Evolutionary conservation across 108 stramenopile genomes (phyloP), one percentile per base, ranked within the genome.

Genomic region (Conticribra guillardii): DNA sequence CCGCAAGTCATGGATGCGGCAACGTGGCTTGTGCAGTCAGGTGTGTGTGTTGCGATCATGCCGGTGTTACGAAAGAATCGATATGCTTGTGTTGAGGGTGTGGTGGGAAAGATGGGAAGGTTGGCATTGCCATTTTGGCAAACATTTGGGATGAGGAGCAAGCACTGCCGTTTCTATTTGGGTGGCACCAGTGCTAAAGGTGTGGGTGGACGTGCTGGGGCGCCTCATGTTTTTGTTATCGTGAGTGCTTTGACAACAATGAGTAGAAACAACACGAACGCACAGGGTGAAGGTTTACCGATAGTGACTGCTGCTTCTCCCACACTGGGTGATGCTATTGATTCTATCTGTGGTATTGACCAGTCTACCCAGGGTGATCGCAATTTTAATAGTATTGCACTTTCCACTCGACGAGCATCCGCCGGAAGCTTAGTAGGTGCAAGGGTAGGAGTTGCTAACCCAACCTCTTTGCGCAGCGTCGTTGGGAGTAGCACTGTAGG

Each of bases 61-160:
- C 85, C 88, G 9, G 78, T 94, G 2, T 59, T 76, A 3, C 59
- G 69, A 11, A 60, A 60, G 8, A 80, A 84, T 23, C 57, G 82
- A 44, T 71, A 89, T 41, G 81, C 74, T 4, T 89, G 88, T 68
- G 54, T 46, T 3, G 61, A 53, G 9, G 76, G 70, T 3, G 84
- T 73, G 3, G 74, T 88, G 3, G 47, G 72, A 30, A 67, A 66
- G 24, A 87, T 94, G 73, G 69, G 49, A 9, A 60, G 69, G 16
- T 64, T 85, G 5, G 69, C 76, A 3, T 64, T 92, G 34, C 85
- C 82, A 0, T 94, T 94, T 63, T 85, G 89, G 55, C 88, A 90
- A 41, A 30, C 58, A 0, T 94, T 94, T 73, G 70, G 76, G 17
- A 21, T 41, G 21, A 67, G 32, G 60, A 81, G 62, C 55, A 58